A percentile compares a stretch with the other conserved stretches of the same genome.
phyloP scores from a whole-genome alignment of 148 eudicot genomes.

The Nyssa sinensis region DNA sequence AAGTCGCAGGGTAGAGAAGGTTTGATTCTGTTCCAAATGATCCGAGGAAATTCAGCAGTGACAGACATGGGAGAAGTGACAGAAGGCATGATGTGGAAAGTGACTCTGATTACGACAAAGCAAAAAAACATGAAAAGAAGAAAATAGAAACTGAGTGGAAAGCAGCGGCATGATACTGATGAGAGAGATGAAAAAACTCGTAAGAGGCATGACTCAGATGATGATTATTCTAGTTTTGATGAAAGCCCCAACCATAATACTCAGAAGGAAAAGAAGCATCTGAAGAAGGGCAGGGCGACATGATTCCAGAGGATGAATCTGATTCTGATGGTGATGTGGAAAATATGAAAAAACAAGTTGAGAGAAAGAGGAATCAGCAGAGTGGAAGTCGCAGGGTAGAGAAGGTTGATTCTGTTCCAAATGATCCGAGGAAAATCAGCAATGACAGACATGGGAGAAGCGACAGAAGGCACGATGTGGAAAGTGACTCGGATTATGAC shows the following conservation, averaged over 20 bases:
- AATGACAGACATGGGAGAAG: constrained; percentile 17
- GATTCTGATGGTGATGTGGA: constrained; percentile 21
- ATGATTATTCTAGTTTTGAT: constrained; percentile 27
- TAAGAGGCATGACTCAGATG: constrained; percentile 21
- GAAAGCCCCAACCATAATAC: constrained; percentile 28
- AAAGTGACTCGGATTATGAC: constrained; percentile 21
- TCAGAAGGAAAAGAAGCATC: constrained; percentile 13
- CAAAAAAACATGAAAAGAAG: constrained; percentile 11
- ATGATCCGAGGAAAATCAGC: constrained; percentile 15
- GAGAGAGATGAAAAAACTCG: constrained; percentile 12
- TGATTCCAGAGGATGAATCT: constrained; percentile 31
- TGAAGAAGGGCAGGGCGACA: constrained; percentile 17
- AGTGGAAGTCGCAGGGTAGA: constrained; percentile 21
- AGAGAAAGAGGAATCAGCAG: constrained; percentile 17
- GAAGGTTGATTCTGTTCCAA: constrained; percentile 13
- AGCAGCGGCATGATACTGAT: constrained; percentile 19
- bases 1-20: constrained; percentile 23
- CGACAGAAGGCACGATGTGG: constrained; percentile 22
- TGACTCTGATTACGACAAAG: constrained; percentile 21
- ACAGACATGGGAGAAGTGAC: constrained; percentile 18
- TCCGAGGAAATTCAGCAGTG: constrained; percentile 7
- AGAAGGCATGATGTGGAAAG: constrained; percentile 25
- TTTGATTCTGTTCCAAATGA: constrained; percentile 11
- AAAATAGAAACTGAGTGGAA: no score
- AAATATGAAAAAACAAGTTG: constrained; percentile 19